Base-by-base conservation (phyloP, 257 asterid genomes). In the Rauvolfia tetraphylla region DNA sequence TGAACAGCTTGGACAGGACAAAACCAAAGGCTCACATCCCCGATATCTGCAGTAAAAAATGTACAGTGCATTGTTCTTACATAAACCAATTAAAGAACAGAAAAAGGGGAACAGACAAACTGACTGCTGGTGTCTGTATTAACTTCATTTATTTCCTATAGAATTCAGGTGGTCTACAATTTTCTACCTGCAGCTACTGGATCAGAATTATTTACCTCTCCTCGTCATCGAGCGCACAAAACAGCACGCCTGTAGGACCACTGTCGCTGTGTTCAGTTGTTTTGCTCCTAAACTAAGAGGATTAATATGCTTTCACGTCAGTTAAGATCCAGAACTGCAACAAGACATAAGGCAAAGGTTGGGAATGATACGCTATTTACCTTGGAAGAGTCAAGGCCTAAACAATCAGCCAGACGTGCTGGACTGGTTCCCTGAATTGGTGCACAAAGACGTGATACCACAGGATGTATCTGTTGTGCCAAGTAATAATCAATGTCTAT, bases 381-480 rank as follows among this genome's bases (percentile, higher is more conserved):
- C 96, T 90, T 95, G 71, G 99, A 93, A 61, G 98, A 85, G 79
- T 95, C 99, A 53, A 95, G 96, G 58, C 98, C 99, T 81, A 93
- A 86, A 90, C 99, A 95, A 73, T 93, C 99, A 85, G 99, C 99
- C 89, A 95, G 87, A 82, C 91, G 98, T 75, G 99, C 85, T 68
- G 98, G 97, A 80, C 96, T 92, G 70, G 99, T 95, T 71, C 99
- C 99, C 87, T 95, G 92, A 88, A 95, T 91, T 75, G 97, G 88
- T 70, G 96, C 97, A 77, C 98, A 95, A 59, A 95, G 90, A 61
- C 99, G 97, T 41, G 97, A 93, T 87, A 95, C 89, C 82, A 95
- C 99, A 41, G 99, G 99, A 85, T 95, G 99, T 85, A 95, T 93
- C 99, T 95, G 99, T 75, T 95, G 98, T 23, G 98, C 96, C 61